Percentiles rank a stretch among this genome's conserved stretches.
phyloP scores from a whole-genome alignment of 2,329 filamentous ascomycete genomes.

The Diaporthe citri region DNA sequence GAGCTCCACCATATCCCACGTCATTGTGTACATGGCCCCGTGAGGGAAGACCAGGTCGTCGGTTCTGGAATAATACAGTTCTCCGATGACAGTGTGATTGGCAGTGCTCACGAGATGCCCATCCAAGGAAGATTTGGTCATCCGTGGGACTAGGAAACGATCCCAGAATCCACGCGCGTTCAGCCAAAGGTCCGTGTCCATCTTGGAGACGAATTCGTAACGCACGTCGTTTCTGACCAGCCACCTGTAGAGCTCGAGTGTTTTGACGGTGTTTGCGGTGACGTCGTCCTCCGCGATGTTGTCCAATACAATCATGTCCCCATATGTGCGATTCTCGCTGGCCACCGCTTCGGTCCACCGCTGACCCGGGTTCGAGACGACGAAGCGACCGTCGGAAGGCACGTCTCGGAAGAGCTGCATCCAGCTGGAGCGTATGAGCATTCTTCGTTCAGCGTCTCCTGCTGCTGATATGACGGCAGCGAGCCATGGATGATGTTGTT shows the following conservation, averaged over 20 bases:
- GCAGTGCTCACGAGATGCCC: background rate
- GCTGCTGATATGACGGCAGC: background rate
- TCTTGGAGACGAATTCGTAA: background rate
- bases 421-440: background rate
- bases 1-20: background rate
- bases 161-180: background rate
- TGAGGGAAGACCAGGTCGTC: background rate
- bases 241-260: background rate
- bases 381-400: background rate
- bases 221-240: background rate
- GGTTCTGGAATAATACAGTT: background rate
- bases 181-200: background rate
- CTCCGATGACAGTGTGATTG: background rate
- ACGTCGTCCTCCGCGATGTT: background rate
- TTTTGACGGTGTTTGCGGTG: background rate
- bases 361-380: background rate
- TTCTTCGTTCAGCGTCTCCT: background rate
- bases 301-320: background rate
- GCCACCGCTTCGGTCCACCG: background rate
- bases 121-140: background rate
- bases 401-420: background rate
- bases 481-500: background rate
- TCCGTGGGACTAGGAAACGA: background rate
- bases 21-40: background rate
- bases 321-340: background rate